phyloP scores from a whole-genome alignment of 2,329 filamentous ascomycete species.

The Tolypocladium inflatum region DNA sequence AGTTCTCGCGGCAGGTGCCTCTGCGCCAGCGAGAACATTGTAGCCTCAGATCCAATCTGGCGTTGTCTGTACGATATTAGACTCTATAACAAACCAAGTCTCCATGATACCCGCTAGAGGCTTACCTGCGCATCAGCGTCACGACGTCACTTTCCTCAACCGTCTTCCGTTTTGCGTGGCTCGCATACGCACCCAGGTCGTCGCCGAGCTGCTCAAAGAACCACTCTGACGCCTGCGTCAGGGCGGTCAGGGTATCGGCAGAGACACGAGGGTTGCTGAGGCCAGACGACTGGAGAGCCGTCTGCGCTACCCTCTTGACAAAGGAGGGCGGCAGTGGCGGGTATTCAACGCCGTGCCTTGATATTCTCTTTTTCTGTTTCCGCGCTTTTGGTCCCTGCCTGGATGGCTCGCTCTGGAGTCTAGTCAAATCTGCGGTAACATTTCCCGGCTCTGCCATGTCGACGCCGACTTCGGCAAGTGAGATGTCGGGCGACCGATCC shows the following conservation, averaged over 20 bases:
- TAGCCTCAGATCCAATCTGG: slow-evolving; percentile 60
- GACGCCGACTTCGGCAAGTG: slow-evolving; percentile 3
- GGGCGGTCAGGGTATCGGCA: slow-evolving; percentile 62
- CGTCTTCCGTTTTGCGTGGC: slow-evolving; percentile 72
- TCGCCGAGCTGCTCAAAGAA: slow-evolving; percentile 84
- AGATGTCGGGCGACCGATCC: slow-evolving; percentile 6
- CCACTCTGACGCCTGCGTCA: slow-evolving; percentile 78
- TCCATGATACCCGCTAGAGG: slow-evolving; percentile 15
- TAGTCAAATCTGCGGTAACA: not conserved
- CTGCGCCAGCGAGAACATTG: slow-evolving; percentile 77
- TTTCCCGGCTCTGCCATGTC: slow-evolving; percentile 1
- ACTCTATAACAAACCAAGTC: slow-evolving; percentile 10
- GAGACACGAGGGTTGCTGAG: slow-evolving; percentile 59
- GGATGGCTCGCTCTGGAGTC: not conserved
- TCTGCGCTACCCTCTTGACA: slow-evolving; percentile 64
- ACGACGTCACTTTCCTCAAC: slow-evolving; percentile 81
- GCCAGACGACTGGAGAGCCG: slow-evolving; percentile 58
- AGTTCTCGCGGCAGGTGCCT: slow-evolving; percentile 74
- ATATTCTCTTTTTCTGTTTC: slow-evolving; percentile 39
- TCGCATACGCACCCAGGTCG: slow-evolving; percentile 69
- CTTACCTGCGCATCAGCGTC: slow-evolving; percentile 74
- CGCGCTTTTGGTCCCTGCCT: slow-evolving; percentile 8
- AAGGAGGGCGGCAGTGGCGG: slow-evolving; percentile 64
- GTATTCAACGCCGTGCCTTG: slow-evolving; percentile 65
- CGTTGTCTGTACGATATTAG: slow-evolving; percentile 55